Evolutionary conservation across 495 filamentous ascomycete genomes (phyloP), one percentile per base, ranked within the genome.

Genomic region (Parmelia sp.): DNA sequence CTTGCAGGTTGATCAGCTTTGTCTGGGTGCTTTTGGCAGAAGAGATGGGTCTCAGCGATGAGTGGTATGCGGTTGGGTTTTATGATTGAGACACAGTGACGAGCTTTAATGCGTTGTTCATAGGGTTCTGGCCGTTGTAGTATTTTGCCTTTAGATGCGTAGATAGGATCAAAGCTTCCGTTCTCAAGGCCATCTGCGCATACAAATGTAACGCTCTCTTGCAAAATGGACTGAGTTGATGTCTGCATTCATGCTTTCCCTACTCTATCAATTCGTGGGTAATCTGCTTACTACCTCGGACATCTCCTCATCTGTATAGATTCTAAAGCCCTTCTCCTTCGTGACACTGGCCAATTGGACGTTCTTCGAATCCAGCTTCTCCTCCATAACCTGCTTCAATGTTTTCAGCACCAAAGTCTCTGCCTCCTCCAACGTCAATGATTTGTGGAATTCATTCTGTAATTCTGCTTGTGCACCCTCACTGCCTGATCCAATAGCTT

Each of bases 331-430:
- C 74, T 90, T 92, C 64, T 96, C 92, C 82, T 93, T 96, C 65
- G 94, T 98, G 61, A 97, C 95, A 72, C 92, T 97, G 53, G 94
- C 94, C 68, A 98, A 77, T 82, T 97, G 94, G 69, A 98, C 95
- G 72, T 97, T 98, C 84, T 97, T 97, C 49, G 89, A 82, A 74
- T 98, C 94, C 60, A 98, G 84, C 81, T 97, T 98, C 86, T 98
- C 94, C 79, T 98, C 94, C 94, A 98, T 98, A 60, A 98, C 94
- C 79, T 98, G 94, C 83, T 98, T 98, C 75, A 98, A 77, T 44
- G 94, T 98, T 85, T 97, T 97, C 69, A 98, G 80, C 39, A 97
- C 95, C 68, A 98, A 78, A 4, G 91, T 90, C 78, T 98, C 94
- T 27, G 94, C 94, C 75, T 98, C 94, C 57, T 83, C 78, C 65